phyloP scores from a whole-genome alignment of 331 rosid genomes.

The Prunus yedoensis region DNA sequence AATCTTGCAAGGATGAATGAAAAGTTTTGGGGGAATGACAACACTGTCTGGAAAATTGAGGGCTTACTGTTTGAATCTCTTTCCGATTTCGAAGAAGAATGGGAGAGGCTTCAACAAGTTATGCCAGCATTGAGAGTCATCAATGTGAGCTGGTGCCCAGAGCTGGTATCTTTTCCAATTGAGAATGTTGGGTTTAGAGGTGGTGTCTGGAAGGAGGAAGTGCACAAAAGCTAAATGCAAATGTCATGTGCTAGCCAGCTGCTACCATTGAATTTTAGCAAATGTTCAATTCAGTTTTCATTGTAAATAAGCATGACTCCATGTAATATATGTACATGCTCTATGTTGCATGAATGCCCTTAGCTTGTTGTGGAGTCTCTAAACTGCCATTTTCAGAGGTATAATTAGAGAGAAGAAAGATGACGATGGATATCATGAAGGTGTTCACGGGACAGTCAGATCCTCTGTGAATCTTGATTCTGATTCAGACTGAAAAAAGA shows the following conservation, averaged over 20 bases:
- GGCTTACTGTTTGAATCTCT: constrained; percentile 29
- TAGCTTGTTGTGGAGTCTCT: constrained; percentile 16
- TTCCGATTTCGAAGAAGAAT: constrained; percentile 25
- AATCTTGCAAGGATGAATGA: constrained; percentile 17
- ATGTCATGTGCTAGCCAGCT: no score
- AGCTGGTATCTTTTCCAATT: constrained; percentile 27
- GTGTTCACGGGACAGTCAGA: constrained; percentile 51
- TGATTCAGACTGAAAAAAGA: constrained; percentile 60
- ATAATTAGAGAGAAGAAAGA: constrained; percentile 63
- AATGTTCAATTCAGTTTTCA: not conserved
- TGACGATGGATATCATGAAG: constrained; percentile 53
- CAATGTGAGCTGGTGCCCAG: constrained; percentile 34
- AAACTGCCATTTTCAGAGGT: constrained; percentile 52
- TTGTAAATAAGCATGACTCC: not conserved
- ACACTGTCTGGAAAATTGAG: constrained; percentile 32
- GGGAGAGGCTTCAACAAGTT: constrained; percentile 21
- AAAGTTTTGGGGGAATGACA: constrained; percentile 26
- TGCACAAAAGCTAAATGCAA: not conserved
- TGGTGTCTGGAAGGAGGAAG: constrained; percentile 33
- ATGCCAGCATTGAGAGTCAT: constrained; percentile 24
- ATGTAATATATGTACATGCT: not conserved
- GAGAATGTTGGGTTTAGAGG: constrained; percentile 31
- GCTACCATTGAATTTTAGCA: not conserved
- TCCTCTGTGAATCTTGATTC: constrained; percentile 54
- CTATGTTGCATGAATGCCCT: not conserved